A percentile compares a stretch with the other conserved stretches of the same genome.
Evolutionary conservation across 2,329 filamentous ascomycete genomes (phyloP).

Genomic region (Cytospora piceicola): DNA sequence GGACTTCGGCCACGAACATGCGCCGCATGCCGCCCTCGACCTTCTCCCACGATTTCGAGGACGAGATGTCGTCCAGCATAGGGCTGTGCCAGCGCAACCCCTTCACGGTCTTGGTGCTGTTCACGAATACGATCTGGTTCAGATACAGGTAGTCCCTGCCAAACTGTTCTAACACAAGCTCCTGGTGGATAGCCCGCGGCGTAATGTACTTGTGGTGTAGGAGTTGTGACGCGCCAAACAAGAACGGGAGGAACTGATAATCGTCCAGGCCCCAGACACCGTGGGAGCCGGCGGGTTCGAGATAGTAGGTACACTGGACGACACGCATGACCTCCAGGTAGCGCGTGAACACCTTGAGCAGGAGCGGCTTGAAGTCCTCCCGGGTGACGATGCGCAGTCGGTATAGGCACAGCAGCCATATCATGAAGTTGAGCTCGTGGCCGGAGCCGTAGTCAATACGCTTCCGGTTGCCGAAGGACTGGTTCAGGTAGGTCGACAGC

Average conservation of each 20-base stretch:
- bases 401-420: slow-evolving; percentile 95
- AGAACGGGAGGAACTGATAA: slow-evolving; percentile 94
- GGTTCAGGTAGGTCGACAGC: slow-evolving; percentile 75
- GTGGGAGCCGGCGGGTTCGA: slow-evolving; percentile 95
- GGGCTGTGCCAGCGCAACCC: slow-evolving; percentile 95
- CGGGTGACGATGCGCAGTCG: slow-evolving; percentile 69
- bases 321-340: slow-evolving; percentile 87
- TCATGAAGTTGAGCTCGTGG: slow-evolving; percentile 95
- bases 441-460: slow-evolving; percentile 97
- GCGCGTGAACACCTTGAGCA: slow-evolving; percentile 76
- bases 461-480: slow-evolving; percentile 83
- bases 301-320: slow-evolving; percentile 90
- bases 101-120: slow-evolving; percentile 94
- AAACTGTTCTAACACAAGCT: slow-evolving; percentile 85
- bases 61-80: slow-evolving; percentile 97
- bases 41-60: slow-evolving; percentile 87
- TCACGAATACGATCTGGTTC: slow-evolving; percentile 90
- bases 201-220: slow-evolving; percentile 82
- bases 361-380: slow-evolving; percentile 72
- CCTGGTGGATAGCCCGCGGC: slow-evolving; percentile 82
- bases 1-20: slow-evolving; percentile 93
- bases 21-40: slow-evolving; percentile 93
- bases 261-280: slow-evolving; percentile 98
- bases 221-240: slow-evolving; percentile 91
- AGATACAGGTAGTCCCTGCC: slow-evolving; percentile 85